Evolutionary conservation across 148 eudicot genomes (phyloP).

Genomic region (Silene conica): DNA sequence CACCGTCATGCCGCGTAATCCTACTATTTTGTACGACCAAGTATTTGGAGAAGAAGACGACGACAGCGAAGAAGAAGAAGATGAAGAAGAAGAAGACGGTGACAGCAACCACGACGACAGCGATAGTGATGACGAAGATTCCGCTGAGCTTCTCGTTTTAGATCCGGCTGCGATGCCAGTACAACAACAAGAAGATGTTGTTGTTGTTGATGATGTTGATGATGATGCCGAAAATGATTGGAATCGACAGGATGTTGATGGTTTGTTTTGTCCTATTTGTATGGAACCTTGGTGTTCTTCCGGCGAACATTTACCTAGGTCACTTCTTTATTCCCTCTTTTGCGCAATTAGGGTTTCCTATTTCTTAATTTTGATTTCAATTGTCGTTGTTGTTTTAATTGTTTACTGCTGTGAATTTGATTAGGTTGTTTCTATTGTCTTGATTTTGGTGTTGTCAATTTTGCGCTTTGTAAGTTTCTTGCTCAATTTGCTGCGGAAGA

Average conservation of each 20-base stretch:
- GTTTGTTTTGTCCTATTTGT: constrained; percentile 73
- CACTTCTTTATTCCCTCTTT: not conserved
- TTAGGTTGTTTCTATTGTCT: too few species aligned
- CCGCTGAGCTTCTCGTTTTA: not conserved
- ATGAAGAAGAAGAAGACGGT: constrained; percentile 3
- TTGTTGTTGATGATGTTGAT: constrained; percentile 6
- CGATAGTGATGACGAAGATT: not conserved
- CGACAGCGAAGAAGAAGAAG: not conserved
- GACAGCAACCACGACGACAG: not conserved
- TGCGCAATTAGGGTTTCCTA: not conserved
- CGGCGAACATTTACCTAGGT: constrained; percentile 74
- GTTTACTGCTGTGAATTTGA: too few species aligned
- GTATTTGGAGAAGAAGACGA: not conserved
- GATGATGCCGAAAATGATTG: constrained; percentile 19
- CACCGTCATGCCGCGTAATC: constrained; percentile 3
- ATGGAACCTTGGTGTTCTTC: constrained; percentile 63
- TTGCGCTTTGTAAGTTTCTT: too few species aligned
- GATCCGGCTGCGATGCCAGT: too few species aligned
- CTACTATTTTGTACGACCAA: not conserved
- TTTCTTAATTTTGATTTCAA: not conserved
- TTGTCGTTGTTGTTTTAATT: not conserved
- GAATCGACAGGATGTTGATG: constrained; percentile 50
- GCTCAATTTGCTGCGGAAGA: too few species aligned
- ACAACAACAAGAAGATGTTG: not conserved
- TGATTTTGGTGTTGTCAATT: too few species aligned